Evolutionary conservation across 176 grass and related monocot genomes (phyloP).

Genomic region (Phoenix roebelenii): DNA sequence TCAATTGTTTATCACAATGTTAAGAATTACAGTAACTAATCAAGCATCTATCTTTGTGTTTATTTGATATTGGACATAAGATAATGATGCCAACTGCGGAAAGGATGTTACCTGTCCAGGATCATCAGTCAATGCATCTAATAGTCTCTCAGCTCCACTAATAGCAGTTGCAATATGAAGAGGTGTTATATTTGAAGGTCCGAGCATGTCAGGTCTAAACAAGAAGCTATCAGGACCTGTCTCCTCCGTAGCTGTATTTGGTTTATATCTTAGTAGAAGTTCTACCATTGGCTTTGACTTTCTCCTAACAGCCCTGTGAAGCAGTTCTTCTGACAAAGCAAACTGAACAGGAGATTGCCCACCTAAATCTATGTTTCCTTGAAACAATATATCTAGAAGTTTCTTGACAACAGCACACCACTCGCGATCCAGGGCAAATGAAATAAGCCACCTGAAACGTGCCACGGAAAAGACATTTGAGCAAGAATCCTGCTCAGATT

Average conservation of each 20-base stretch:
- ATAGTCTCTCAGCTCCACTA: conserved; percentile 34
- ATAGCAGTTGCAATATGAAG: conserved; percentile 60
- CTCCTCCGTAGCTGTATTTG: conserved; percentile 2
- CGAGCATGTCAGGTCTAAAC: conserved; percentile 48
- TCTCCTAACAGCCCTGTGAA: conserved; percentile 40
- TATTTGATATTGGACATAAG: conserved; percentile 8
- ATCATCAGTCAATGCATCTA: conserved; percentile 75
- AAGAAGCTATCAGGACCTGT: conserved; percentile 21
- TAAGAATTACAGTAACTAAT: too few species aligned
- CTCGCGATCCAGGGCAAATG: conserved; percentile 40
- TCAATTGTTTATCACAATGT: too few species aligned
- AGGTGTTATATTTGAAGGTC: conserved; percentile 43
- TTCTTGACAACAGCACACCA: conserved; percentile 56
- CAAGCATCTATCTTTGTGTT: background rate
- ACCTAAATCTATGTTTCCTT: conserved; percentile 37
- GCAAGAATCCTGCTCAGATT: conserved; percentile 15
- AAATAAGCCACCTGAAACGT: conserved; percentile 42
- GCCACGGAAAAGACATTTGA: conserved; percentile 20
- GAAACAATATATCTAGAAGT: conserved; percentile 50
- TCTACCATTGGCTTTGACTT: conserved; percentile 48
- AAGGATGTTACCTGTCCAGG: conserved; percentile 45
- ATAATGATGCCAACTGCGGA: conserved; percentile 1
- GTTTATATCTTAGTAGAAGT: conserved; percentile 47
- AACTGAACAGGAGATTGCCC: conserved; percentile 40
- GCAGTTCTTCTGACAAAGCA: conserved; percentile 26